Evolutionary conservation across 176 grass and related monocot genomes (phyloP), one percentile per base, ranked within the genome.

Genomic region (Bolboschoenus planiculmis): DNA sequence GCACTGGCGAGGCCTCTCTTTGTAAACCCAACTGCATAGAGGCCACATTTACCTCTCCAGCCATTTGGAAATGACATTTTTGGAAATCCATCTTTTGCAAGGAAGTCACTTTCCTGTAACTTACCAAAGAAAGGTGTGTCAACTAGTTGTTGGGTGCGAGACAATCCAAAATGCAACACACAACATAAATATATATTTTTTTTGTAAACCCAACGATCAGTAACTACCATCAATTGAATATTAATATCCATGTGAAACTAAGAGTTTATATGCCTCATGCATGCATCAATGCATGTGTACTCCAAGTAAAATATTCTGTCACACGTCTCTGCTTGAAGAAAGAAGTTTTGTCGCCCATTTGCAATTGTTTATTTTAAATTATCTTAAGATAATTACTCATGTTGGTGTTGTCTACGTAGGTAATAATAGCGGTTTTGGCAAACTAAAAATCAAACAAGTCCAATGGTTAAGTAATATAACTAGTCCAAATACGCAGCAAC

Each of bases 11-110:
- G 85, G 34, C 88, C 88, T 81, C 88, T 90, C 64, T 58, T 84
- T 64, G 88, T 56, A 82, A 90, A 90, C 40, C 88, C 88, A 68
- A 81, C 88, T 15, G 81, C 39, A 74, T 90, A 90, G 5, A 90
- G 84, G 43, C 81, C 88, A 27, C 81, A 55, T 36, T 73, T 73
- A 40, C 87, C 87, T 51, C 85, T 85, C 87, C 87, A 88, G 2
- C 87, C 82, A 60, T 84, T 79, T 59, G 86, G 86, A 42, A 84
- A 88, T 77, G 67, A 2, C 24, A 83, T 15, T 53, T 53, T 87
- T 36, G 87, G 87, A 50, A 85, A 78, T 6, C 88, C 88, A 39
- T 86, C 79, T 2, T 89, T 68, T 55, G 58, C 4, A 81, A 89
- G 83, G 29, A 86, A 86, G 4, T 73, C 84, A 21, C 26, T 83